Conservation (phyloP, 2,329 filamentous ascomycete species). For the Epichloe gansuensis region DNA sequence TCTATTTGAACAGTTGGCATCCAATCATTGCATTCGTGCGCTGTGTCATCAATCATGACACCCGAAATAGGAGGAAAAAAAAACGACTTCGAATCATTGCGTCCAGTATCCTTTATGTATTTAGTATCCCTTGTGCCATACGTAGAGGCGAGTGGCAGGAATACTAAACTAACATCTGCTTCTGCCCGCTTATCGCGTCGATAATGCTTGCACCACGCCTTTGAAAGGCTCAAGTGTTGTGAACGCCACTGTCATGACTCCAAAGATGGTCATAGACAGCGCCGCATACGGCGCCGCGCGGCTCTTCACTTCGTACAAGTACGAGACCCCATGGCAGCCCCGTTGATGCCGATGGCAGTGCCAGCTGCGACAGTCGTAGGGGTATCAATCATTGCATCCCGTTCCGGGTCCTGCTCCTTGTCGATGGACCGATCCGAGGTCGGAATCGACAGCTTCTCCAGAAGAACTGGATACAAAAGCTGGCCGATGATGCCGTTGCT, state of each 20-base stretch:
- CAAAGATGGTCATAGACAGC: constrained; percentile 45
- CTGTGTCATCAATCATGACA: background rate
- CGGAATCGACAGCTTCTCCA: constrained; percentile 18
- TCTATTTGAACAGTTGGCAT: background rate
- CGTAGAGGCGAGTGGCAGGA: background rate
- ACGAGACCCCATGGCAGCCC: constrained; percentile 46
- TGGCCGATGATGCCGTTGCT: constrained; percentile 37
- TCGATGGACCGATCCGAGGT: background rate
- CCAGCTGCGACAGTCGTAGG: constrained; percentile 34
- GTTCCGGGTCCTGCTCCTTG: background rate
- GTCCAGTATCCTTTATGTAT: background rate
- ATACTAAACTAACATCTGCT: background rate
- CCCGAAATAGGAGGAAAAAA: background rate
- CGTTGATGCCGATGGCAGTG: constrained; percentile 44
- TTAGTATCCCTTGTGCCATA: background rate
- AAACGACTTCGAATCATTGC: background rate
- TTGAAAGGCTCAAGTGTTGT: constrained; percentile 36
- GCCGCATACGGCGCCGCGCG: constrained; percentile 43
- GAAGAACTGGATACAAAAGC: constrained; percentile 24
- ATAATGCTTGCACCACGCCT: constrained; percentile 22
- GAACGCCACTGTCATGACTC: constrained; percentile 42
- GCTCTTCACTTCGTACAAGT: constrained; percentile 41
- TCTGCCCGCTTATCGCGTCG: constrained; percentile 8
- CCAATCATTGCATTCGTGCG: background rate
- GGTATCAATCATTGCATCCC: constrained; percentile 12